Evolutionary conservation across 2,329 filamentous ascomycete genomes (phyloP), one percentile per base, ranked within the genome.

Genomic region (Botrytis porri): DNA sequence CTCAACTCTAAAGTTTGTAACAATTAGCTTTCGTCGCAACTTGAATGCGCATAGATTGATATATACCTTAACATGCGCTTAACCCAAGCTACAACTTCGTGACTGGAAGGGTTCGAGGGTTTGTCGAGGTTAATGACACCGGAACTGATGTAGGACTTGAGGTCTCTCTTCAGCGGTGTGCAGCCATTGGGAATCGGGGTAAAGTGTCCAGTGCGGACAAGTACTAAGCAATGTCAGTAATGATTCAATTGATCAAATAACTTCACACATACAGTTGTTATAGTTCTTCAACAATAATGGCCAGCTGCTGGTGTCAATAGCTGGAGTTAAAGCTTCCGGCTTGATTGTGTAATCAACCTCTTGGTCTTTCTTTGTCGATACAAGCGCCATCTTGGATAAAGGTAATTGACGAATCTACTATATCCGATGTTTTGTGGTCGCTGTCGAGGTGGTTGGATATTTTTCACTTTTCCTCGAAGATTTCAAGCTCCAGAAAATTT

Each of bases 41-140:
- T 14, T n/a, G 29, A 65, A 71, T n/a, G 48, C 61, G 9, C 16
- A 12, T 69, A 57, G 16, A 32, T 70, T 32, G 37, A 29, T 41
- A 81, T 84, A 77, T 89, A 94, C 92, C 92, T 91, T 73, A 99
- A 88, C 80, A 98, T 98, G 80, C 95, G 92, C 91, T 99, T 99
- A 79, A 98, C 93, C 96, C 96, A 99, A 78, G 96, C 95, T 81
- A 99, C 96, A 77, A 99, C 96, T 87, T 99, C 96, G 88, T 99
- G 96, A 81, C 92, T 96, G 78, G 95, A 98, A 71, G 95, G 95
- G 86, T 99, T 99, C 70, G 95, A 97, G 73, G 95, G 96, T 87
- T 97, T 97, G 86, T 97, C 93, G 79, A 98, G 91, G 86, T 99
- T 99, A 85, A 99, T 98, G 74, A 99, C 95, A 85, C 96, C 96